Conservation (phyloP, 2,329 filamentous ascomycete genomes). For the Neopestalotiopsis sp. region DNA sequence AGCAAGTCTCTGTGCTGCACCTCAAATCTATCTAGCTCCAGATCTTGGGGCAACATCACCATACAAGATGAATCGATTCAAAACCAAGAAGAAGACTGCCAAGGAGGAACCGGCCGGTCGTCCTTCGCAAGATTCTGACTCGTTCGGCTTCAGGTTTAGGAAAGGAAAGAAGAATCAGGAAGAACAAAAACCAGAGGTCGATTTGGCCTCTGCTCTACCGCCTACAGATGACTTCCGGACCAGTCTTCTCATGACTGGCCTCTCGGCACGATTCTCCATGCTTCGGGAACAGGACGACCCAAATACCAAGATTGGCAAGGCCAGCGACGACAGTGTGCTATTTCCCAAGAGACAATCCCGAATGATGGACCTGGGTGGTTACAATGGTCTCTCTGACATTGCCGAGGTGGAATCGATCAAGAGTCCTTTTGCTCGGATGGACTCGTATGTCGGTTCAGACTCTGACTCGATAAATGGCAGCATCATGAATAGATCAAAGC, state of each 20-base stretch:
- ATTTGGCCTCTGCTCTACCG: slow-evolving; percentile 77
- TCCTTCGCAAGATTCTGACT: slow-evolving; percentile 61
- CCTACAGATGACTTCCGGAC: slow-evolving; percentile 90
- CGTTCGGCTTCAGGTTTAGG: slow-evolving; percentile 60
- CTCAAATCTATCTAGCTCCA: no score
- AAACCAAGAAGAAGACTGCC: slow-evolving; percentile 70
- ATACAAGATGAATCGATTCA: slow-evolving; percentile 75
- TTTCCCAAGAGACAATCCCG: slow-evolving; percentile 82
- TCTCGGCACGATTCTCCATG: slow-evolving; percentile 97
- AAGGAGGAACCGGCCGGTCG: slow-evolving; percentile 61
- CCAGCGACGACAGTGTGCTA: slow-evolving; percentile 92
- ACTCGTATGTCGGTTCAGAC: slow-evolving; percentile 67
- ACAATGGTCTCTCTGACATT: slow-evolving; percentile 75
- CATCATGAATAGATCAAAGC: slow-evolving; percentile 84
- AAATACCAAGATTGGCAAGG: slow-evolving; percentile 86
- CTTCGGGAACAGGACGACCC: slow-evolving; percentile 93
- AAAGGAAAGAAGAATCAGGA: slow-evolving; percentile 60
- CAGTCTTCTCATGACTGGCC: slow-evolving; percentile 91
- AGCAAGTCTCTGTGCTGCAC: neutral
- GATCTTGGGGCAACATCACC: neutral
- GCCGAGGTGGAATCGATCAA: slow-evolving; percentile 87
- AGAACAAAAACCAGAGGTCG: slow-evolving; percentile 70
- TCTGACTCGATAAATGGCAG: slow-evolving; percentile 68
- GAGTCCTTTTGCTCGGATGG: slow-evolving; percentile 62
- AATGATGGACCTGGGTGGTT: slow-evolving; percentile 71